Conservation (phyloP, 192 early-diverging fungal species). For the Haplosporangium gracile region DNA sequence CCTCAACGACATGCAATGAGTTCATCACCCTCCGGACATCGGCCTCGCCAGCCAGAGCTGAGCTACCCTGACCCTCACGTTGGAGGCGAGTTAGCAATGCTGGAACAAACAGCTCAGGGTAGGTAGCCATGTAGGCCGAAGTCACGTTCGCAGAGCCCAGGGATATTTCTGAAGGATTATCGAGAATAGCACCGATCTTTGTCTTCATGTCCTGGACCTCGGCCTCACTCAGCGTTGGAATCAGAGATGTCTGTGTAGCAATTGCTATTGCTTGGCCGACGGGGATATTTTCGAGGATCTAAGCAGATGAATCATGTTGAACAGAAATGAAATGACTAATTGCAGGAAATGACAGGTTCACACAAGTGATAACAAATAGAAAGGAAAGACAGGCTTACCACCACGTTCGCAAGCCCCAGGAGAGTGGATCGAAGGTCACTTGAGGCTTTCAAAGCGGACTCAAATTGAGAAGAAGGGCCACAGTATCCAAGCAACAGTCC, state of each 20-base stretch:
- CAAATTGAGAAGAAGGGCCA: background rate
- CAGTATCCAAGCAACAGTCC: constrained; percentile 7
- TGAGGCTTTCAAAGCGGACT: background rate
- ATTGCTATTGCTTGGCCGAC: constrained; percentile 9
- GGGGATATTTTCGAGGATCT: background rate
- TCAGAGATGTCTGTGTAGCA: background rate
- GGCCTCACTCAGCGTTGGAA: background rate
- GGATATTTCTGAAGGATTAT: background rate
- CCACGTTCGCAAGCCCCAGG: background rate
- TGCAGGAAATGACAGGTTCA: background rate
- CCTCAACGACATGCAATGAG: background rate
- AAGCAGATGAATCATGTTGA: background rate
- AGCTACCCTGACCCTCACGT: background rate
- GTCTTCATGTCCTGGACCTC: constrained; percentile 7
- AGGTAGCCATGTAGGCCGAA: background rate
- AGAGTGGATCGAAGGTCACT: background rate
- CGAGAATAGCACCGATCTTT: background rate
- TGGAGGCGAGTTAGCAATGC: background rate
- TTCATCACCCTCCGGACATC: background rate
- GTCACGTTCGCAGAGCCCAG: constrained; percentile 1
- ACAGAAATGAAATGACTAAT: background rate
- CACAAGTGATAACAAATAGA: background rate
- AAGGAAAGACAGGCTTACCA: background rate
- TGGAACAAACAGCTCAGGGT: constrained; percentile 3
- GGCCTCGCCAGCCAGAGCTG: background rate